A percentile compares a stretch with the other conserved stretches of the same genome.
These are phyloP conservation scores for Penstemon davidsonii DNA, from an alignment of 257 asterid genomes.

Conservation along the genomic window DNA sequence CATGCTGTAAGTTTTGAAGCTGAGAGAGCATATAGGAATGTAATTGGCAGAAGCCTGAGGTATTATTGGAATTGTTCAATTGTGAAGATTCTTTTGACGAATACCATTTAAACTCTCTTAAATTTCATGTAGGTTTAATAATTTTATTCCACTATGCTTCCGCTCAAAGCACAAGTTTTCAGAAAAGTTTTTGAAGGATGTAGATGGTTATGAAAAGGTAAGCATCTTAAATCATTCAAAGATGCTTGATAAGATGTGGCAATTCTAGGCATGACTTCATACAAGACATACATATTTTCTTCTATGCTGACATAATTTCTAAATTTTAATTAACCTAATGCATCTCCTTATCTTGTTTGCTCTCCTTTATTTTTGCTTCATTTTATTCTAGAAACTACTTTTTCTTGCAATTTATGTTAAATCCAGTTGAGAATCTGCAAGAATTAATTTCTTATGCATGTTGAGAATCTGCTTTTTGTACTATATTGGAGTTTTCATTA, in stretches of 20 bases:
- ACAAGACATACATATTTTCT: background rate
- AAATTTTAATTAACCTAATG: background rate
- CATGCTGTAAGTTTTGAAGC: conserved; percentile 57
- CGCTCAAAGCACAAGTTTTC: conserved; percentile 75
- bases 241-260: conserved; percentile 35
- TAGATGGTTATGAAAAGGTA: conserved; percentile 52
- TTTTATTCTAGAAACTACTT: too few relatives aligned
- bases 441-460: background rate
- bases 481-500: conserved; percentile 20
- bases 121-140: conserved; percentile 51
- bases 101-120: conserved; percentile 11
- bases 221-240: conserved; percentile 27
- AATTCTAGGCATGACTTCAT: conserved; percentile 3
- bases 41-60: conserved; percentile 59
- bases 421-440: background rate
- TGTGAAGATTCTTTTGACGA: conserved; percentile 1
- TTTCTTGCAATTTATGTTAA: background rate
- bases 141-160: conserved; percentile 45
- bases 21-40: conserved; percentile 47
- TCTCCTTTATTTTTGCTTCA: background rate
- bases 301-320: background rate
- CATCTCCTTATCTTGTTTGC: background rate
- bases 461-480: conserved; percentile 9
- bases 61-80: conserved; percentile 28
- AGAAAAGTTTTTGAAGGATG: conserved; percentile 56